Conservation (phyloP, 1,284 basidiomycete genomes). For the Boletus sp. region DNA sequence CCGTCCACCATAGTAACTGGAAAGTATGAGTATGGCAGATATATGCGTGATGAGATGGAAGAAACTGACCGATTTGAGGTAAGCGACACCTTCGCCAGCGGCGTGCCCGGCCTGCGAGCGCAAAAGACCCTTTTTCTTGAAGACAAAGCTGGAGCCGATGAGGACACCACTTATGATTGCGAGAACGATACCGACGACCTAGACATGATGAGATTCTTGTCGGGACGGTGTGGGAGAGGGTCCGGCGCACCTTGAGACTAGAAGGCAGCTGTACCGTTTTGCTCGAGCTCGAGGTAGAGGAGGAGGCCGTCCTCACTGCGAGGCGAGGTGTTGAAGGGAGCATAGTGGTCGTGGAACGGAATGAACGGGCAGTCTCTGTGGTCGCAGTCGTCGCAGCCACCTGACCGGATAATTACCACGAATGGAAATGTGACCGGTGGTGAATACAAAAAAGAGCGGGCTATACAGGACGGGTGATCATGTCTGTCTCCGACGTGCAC, state of each 20-base stretch:
- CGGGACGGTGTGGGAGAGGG: background rate
- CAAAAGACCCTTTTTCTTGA: constrained; percentile 95
- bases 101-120: constrained; percentile 68
- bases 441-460: constrained; percentile 12
- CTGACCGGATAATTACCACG: constrained; percentile 14
- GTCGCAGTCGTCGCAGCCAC: background rate
- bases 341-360: constrained; percentile 13
- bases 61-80: constrained; percentile 83
- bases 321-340: constrained; percentile 23
- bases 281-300: constrained; percentile 30
- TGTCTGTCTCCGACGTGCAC: constrained; percentile 19
- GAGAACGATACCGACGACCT: constrained; percentile 79
- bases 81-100: constrained; percentile 92
- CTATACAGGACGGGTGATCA: background rate
- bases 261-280: constrained; percentile 31
- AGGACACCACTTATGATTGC: constrained; percentile 86
- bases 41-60: constrained; percentile 13
- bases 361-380: constrained; percentile 12
- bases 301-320: constrained; percentile 28
- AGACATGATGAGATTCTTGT: constrained; percentile 5
- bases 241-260: constrained; percentile 40
- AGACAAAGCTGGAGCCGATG: constrained; percentile 91
- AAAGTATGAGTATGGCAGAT: constrained; percentile 5
- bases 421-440: constrained; percentile 9
- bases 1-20: constrained; percentile 84